These are phyloP conservation scores for Epichloe sp. DNA, from an alignment of 2,329 filamentous ascomycete species.

Conservation along the genomic window DNA sequence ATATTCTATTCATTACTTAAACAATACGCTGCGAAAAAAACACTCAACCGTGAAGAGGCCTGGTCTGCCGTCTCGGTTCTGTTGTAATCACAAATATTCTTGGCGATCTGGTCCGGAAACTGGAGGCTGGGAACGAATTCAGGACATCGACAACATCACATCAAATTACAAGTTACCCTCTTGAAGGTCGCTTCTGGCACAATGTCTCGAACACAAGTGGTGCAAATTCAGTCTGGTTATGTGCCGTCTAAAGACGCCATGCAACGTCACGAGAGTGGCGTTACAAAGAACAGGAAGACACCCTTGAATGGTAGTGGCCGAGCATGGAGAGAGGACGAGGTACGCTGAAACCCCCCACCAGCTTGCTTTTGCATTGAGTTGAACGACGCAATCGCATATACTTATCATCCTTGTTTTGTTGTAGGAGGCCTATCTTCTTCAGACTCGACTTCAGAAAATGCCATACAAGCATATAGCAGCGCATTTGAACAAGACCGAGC, in stretches of 20 bases:
- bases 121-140: not conserved
- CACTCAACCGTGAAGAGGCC: slow-evolving; percentile 9
- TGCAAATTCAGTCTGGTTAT: slow-evolving; percentile 31
- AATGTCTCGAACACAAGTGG: slow-evolving; percentile 40
- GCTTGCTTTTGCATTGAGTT: not conserved
- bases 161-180: too few species aligned
- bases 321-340: slow-evolving; percentile 80
- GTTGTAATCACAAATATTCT: not conserved
- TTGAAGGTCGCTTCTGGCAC: not conserved
- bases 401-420: not conserved
- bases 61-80: slow-evolving; percentile 9
- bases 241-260: slow-evolving; percentile 39
- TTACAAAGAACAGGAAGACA: slow-evolving; percentile 53
- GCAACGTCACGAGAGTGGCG: slow-evolving; percentile 44
- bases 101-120: not conserved
- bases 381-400: not conserved
- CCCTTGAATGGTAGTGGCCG: slow-evolving; percentile 61
- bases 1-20: not conserved
- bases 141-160: too few species aligned
- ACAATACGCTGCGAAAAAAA: not conserved
- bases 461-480: slow-evolving; percentile 83
- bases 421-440: slow-evolving; percentile 71
- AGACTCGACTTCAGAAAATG: slow-evolving; percentile 77
- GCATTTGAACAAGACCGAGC: slow-evolving; percentile 75
- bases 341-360: slow-evolving; percentile 24